Percentiles rank a stretch among this genome's conserved stretches.
Conservation (phyloP, 495 filamentous ascomycete genomes). For the Daldinia concentrica region DNA sequence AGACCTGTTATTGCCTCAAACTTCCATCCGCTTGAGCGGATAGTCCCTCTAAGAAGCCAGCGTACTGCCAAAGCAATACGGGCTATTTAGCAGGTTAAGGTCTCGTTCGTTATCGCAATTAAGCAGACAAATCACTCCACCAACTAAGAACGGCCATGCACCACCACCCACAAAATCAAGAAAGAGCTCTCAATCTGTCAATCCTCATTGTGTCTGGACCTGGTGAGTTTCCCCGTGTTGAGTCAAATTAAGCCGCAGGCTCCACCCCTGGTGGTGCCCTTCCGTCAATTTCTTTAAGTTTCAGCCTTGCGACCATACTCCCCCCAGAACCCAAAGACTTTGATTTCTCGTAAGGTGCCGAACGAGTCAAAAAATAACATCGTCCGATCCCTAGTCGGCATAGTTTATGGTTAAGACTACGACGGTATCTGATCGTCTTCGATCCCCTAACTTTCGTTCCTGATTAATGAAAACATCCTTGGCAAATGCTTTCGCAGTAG, state of each 20-base stretch:
- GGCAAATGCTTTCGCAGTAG: slow-evolving; percentile 12
- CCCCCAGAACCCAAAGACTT: slow-evolving; percentile 78
- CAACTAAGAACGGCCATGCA: slow-evolving; percentile 12
- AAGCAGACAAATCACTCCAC: slow-evolving; percentile 13
- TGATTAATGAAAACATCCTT: slow-evolving; percentile 13
- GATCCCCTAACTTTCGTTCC: slow-evolving; percentile 12
- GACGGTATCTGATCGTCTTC: slow-evolving; percentile 12
- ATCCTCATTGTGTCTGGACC: slow-evolving; percentile 11
- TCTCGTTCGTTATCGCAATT: slow-evolving; percentile 13
- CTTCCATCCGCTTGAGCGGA: slow-evolving; percentile 12
- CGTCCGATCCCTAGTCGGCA: slow-evolving; percentile 12
- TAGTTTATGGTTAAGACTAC: slow-evolving; percentile 13
- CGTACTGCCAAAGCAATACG: slow-evolving; percentile 12
- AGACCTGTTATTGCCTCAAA: slow-evolving; percentile 13
- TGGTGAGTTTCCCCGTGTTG: slow-evolving; percentile 4
- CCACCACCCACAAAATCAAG: slow-evolving; percentile 12
- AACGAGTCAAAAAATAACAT: slow-evolving; percentile 61
- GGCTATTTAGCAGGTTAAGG: slow-evolving; percentile 11
- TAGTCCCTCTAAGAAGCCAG: slow-evolving; percentile 11
- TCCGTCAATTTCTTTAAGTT: slow-evolving; percentile 77
- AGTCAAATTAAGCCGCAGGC: slow-evolving; percentile 4
- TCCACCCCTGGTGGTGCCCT: slow-evolving; percentile 64
- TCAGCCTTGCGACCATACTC: slow-evolving; percentile 78
- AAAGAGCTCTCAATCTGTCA: slow-evolving; percentile 13
- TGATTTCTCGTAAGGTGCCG: slow-evolving; percentile 78